Conservation (phyloP, 805 yeast genomes). For the Wickerhamomyces ciferrii region DNA sequence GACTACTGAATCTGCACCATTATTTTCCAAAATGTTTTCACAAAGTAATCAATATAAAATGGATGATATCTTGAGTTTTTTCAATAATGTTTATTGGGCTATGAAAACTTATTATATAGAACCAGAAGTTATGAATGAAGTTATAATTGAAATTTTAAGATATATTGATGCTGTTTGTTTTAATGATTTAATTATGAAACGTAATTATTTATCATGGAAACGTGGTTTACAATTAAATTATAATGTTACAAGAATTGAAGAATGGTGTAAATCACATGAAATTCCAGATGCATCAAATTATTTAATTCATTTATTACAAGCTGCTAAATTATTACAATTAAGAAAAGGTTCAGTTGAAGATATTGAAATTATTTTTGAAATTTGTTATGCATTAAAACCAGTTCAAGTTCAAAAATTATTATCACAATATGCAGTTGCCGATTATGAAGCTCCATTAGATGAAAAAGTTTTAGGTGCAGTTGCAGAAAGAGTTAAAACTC, state of each 20-base stretch:
- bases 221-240: constrained; percentile 95
- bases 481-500: constrained; percentile 71
- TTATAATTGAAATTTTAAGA: constrained; percentile 74
- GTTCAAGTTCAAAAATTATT: constrained; percentile 93
- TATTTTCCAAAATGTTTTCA: constrained; percentile 77
- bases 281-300: constrained; percentile 82
- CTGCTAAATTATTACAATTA: constrained; percentile 87
- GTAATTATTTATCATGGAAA: constrained; percentile 94
- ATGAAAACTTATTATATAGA: constrained; percentile 90
- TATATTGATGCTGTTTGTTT: constrained; percentile 91
- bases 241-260: constrained; percentile 93
- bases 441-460: constrained; percentile 89
- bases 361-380: constrained; percentile 87
- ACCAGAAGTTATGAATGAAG: constrained; percentile 76
- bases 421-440: constrained; percentile 85
- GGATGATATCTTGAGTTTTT: constrained; percentile 89
- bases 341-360: constrained; percentile 87
- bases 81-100: constrained; percentile 88
- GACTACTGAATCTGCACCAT: constrained; percentile 76
- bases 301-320: constrained; percentile 83
- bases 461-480: constrained; percentile 75
- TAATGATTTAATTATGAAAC: constrained; percentile 91
- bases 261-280: constrained; percentile 96
- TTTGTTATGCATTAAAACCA: constrained; percentile 90
- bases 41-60: constrained; percentile 72